These are phyloP conservation scores for Bryoglossum gracile DNA, from an alignment of 495 filamentous ascomycete genomes.

Conservation along the genomic window DNA sequence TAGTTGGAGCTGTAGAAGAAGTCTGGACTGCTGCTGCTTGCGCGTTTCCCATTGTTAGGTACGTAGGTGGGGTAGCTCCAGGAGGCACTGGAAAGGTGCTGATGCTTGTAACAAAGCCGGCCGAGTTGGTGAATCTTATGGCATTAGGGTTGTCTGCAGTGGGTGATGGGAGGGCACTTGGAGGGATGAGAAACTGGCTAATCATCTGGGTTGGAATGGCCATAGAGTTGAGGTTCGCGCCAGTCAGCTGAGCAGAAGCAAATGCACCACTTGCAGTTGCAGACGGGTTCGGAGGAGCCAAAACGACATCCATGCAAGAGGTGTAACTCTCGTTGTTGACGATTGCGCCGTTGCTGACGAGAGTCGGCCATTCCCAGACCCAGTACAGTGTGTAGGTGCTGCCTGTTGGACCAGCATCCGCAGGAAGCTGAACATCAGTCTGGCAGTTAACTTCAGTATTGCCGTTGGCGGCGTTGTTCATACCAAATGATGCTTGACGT, in stretches of 20 bases:
- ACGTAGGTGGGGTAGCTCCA: too few relatives aligned
- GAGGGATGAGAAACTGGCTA: conserved; percentile 18
- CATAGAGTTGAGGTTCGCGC: neutral
- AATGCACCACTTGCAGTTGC: conserved; percentile 18
- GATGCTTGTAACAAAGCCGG: too few relatives aligned
- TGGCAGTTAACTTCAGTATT: conserved; percentile 55
- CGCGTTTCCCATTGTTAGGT: too few relatives aligned
- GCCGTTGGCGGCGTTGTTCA: too few relatives aligned
- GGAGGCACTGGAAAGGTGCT: too few relatives aligned
- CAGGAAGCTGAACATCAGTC: conserved; percentile 63
- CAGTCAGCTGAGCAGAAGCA: conserved; percentile 27
- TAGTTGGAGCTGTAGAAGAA: too few relatives aligned
- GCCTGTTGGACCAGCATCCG: conserved; percentile 37
- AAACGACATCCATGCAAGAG: conserved; percentile 69
- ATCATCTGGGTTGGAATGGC: conserved; percentile 29
- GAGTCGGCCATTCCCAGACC: conserved; percentile 86
- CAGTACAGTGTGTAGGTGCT: conserved; percentile 75
- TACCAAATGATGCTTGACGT: conserved; percentile 32
- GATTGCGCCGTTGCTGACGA: conserved; percentile 34
- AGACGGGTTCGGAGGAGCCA: conserved; percentile 38
- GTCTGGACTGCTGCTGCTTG: too few relatives aligned
- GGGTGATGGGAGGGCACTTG: conserved; percentile 2
- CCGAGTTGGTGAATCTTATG: neutral
- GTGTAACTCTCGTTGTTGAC: conserved; percentile 70
- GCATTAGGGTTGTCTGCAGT: conserved; percentile 1